These are phyloP conservation scores for Geotrichum aggregatum DNA, from an alignment of 1,139 yeast genomes.

Conservation along the genomic window DNA sequence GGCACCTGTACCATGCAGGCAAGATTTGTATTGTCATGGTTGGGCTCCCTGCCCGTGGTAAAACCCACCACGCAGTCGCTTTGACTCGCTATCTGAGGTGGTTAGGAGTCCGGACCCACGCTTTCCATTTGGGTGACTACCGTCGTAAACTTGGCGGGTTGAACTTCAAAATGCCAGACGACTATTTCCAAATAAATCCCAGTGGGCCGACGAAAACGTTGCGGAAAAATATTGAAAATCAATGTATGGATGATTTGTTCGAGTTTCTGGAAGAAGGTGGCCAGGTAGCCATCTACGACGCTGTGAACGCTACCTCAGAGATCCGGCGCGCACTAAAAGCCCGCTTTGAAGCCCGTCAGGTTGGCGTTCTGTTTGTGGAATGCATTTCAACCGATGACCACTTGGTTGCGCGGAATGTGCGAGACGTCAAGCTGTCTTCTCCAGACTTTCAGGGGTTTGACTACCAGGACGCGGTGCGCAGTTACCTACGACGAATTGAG, in stretches of 20 bases:
- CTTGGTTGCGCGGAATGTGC: slow-evolving; percentile 69
- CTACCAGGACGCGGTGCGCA: slow-evolving; percentile 42
- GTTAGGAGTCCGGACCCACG: slow-evolving; percentile 87
- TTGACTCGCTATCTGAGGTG: slow-evolving; percentile 88
- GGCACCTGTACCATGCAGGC: slow-evolving; percentile 91
- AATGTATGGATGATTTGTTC: slow-evolving; percentile 66
- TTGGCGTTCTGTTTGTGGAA: slow-evolving; percentile 83
- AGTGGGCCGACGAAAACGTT: slow-evolving; percentile 52
- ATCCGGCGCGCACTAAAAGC: slow-evolving; percentile 59
- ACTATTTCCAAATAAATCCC: slow-evolving; percentile 65
- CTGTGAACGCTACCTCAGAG: slow-evolving; percentile 75
- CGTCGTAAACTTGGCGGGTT: slow-evolving; percentile 54
- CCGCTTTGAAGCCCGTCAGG: slow-evolving; percentile 43
- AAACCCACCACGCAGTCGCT: slow-evolving; percentile 87
- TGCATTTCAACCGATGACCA: slow-evolving; percentile 72
- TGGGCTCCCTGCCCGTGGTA: slow-evolving; percentile 95
- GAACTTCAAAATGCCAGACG: slow-evolving; percentile 54
- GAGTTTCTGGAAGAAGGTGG: slow-evolving; percentile 68
- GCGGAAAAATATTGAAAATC: slow-evolving; percentile 56
- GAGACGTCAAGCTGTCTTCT: slow-evolving; percentile 73
- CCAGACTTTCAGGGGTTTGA: slow-evolving; percentile 84
- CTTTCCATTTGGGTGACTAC: slow-evolving; percentile 90
- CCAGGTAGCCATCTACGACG: slow-evolving; percentile 94
- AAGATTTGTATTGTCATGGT: slow-evolving; percentile 83
- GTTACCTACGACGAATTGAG: slow-evolving; percentile 46